A percentile compares a stretch with the other conserved stretches of the same genome.
Evolutionary conservation across 1,284 basidiomycete genomes (phyloP).

Genomic region (Cutaneotrichosporon sp.): DNA sequence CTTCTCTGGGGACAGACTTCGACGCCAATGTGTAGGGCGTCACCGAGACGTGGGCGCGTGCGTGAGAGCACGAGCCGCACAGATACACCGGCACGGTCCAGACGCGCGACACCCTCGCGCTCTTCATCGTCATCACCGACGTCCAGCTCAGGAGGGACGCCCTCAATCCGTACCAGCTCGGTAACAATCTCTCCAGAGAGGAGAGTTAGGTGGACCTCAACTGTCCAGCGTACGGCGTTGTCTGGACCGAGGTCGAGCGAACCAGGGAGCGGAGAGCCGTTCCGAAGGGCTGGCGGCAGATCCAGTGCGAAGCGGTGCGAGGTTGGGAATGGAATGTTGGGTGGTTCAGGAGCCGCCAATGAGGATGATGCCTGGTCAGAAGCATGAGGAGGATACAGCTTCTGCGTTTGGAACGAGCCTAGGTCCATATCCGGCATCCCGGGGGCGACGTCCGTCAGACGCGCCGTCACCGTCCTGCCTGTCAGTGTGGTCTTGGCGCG

Average conservation of each 20-base stretch:
- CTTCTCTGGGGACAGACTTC: conserved; percentile 33
- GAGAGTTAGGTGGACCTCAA: conserved; percentile 28
- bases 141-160: conserved; percentile 34
- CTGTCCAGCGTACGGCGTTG: conserved; percentile 28
- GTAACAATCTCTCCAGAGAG: conserved; percentile 20
- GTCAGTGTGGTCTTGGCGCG: not conserved
- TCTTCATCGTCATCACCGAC: conserved; percentile 5
- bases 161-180: conserved; percentile 32
- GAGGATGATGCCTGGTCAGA: not conserved
- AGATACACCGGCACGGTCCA: conserved; percentile 32
- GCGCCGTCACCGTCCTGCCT: conserved; percentile 27
- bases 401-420: conserved; percentile 18
- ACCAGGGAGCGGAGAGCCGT: conserved; percentile 27
- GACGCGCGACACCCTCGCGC: conserved; percentile 25
- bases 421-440: conserved; percentile 22
- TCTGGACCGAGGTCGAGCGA: conserved; percentile 34
- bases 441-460: conserved; percentile 28
- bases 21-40: conserved; percentile 35
- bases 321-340: conserved; percentile 28
- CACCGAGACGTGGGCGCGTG: conserved; percentile 30
- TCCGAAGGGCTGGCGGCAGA: conserved; percentile 22
- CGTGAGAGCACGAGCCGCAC: conserved; percentile 33
- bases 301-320: conserved; percentile 37
- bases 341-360: conserved; percentile 3
- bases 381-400: conserved; percentile 27